These are phyloP conservation scores for Xerophyta viscosa DNA, from an alignment of 106 monocot species.

Conservation along the genomic window DNA sequence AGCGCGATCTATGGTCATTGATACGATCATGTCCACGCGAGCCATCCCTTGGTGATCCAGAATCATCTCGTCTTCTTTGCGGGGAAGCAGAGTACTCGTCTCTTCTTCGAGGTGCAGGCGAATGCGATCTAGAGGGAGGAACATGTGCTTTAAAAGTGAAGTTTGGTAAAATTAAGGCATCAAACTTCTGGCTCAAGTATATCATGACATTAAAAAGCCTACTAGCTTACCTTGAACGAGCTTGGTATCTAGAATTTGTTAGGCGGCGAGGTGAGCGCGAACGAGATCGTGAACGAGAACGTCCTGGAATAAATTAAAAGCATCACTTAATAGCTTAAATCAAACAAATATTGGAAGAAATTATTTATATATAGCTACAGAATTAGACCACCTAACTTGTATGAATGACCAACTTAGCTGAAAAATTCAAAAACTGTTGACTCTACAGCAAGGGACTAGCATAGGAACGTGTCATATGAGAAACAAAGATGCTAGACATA, in stretches of 20 bases:
- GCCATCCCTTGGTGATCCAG: constrained; percentile 27
- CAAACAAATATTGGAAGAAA: no score
- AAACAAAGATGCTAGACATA: no score
- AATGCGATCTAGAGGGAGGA: constrained; percentile 47
- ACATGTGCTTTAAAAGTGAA: background rate
- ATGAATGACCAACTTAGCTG: background rate
- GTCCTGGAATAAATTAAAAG: constrained; percentile 11
- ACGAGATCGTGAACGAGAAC: constrained; percentile 35
- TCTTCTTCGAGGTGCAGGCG: constrained; percentile 41
- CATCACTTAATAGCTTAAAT: background rate
- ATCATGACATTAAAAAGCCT: no score
- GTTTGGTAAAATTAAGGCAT: background rate
- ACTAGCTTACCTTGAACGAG: constrained; percentile 26
- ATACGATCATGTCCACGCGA: constrained; percentile 9
- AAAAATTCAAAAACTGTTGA: no score
- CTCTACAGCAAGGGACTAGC: no score
- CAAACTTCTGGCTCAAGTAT: no score
- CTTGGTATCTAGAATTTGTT: constrained; percentile 17
- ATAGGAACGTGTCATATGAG: no score
- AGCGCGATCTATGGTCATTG: constrained; percentile 16
- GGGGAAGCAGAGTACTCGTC: constrained; percentile 43
- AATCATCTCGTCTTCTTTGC: constrained; percentile 2
- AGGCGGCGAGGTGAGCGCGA: constrained; percentile 39
- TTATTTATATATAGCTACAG: no score
- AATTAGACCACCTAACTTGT: background rate